Evolutionary conservation across 148 eudicot species (phyloP), one percentile per base, ranked within the genome.

Genomic region (Hydrangea macrophylla): DNA sequence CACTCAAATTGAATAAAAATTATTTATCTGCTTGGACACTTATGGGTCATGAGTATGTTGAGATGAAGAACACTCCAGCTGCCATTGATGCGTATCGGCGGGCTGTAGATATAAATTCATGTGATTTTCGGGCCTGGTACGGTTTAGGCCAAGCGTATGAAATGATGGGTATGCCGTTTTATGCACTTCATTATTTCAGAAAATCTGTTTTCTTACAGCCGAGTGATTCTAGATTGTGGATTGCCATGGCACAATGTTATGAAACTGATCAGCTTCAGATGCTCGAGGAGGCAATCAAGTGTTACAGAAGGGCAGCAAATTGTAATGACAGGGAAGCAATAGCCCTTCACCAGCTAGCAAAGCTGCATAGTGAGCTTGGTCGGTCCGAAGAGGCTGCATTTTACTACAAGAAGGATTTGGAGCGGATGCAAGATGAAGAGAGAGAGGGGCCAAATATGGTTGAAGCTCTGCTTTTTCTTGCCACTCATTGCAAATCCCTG

Each of bases 121-220:
- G 96, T 76, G 97, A 95, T 78, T 95, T 91, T 80, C 85, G 97
- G 59, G 97, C 99, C 0, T 95, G 99, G 99, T 95, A 95, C 70
- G 99, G 99, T 13, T 83, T 95, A 78, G 99, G 99, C 2, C 99
- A 95, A 80, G 97, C 99, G 3, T 95, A 95, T 79, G 99, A 95
- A 73, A 95, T 95, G 96, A 85, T 89, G 92, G 86, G 81, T 20
- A 91, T 91, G 97, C 97, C 99, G 40, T 82, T 83, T 54, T 95
- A 95, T 69, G 97, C 99, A 0, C 83, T 95, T 33, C 82, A 91
- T 77, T 94, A 91, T 73, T 95, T 91, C 76, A 82, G 72, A 60
- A 95, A 89, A 73, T 87, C 99, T 17, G 90, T 91, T 7, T 86
- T 79, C 66, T 79, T 95, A 74, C 99, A 95, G 83, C 97, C 99